These are phyloP conservation scores for Gryganskiella cystojenkinii DNA, from an alignment of 192 early-diverging fungal genomes.

Conservation along the genomic window DNA sequence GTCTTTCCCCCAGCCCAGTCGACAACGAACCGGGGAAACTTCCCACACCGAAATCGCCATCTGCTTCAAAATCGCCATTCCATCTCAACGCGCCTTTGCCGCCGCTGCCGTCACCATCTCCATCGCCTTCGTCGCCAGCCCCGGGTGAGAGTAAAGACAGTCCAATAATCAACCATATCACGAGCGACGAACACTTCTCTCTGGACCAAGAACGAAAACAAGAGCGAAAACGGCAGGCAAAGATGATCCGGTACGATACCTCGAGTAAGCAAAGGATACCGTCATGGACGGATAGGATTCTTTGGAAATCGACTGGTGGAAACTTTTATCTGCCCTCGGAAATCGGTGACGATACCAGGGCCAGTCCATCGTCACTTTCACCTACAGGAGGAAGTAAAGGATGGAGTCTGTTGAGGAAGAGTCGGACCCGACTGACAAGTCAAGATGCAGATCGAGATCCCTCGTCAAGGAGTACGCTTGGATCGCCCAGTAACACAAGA, in stretches of 20 bases:
- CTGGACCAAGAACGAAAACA: constrained; percentile 2
- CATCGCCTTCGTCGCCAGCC: background rate
- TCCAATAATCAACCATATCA: background rate
- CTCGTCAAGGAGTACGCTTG: too few relatives aligned
- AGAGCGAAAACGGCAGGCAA: background rate
- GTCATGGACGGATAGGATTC: constrained; percentile 63
- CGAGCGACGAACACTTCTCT: background rate
- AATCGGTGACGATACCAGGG: constrained; percentile 41
- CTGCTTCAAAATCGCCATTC: too few relatives aligned
- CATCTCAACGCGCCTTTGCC: too few relatives aligned
- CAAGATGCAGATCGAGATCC: background rate
- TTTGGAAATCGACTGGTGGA: constrained; percentile 52
- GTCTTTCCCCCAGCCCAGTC: too few relatives aligned
- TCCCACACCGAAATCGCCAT: too few relatives aligned
- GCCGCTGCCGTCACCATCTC: background rate
- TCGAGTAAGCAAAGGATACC: constrained; percentile 58
- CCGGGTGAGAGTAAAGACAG: background rate
- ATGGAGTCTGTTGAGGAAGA: constrained; percentile 37
- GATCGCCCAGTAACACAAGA: too few relatives aligned
- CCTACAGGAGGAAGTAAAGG: constrained; percentile 6
- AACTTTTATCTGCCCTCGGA: constrained; percentile 37
- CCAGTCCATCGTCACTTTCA: background rate
- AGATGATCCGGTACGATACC: constrained; percentile 49
- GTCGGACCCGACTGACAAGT: background rate
- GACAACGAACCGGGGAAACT: too few relatives aligned